These are phyloP conservation scores for Penicillium simplicissimum DNA, from an alignment of 495 filamentous ascomycete species.

Conservation along the genomic window DNA sequence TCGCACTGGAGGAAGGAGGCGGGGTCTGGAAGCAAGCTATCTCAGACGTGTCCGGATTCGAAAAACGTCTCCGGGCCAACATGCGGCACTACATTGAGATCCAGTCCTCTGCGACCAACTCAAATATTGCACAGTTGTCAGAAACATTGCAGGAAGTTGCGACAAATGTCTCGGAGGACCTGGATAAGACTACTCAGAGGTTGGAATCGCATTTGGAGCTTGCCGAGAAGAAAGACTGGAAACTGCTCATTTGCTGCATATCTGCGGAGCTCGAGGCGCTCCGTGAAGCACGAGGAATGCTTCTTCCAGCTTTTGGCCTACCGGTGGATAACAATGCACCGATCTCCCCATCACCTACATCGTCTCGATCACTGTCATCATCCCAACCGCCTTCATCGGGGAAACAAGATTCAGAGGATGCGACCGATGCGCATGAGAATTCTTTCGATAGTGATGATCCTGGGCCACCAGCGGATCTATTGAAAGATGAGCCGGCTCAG, in stretches of 20 bases:
- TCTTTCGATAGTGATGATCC: conserved; percentile 33
- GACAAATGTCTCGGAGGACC: conserved; percentile 42
- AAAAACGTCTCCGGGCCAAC: conserved; percentile 58
- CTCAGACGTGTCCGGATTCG: conserved; percentile 65
- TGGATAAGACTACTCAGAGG: conserved; percentile 42
- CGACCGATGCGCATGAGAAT: conserved; percentile 9
- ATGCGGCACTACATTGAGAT: conserved; percentile 48
- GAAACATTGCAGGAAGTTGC: conserved; percentile 31
- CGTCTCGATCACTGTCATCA: too few species aligned
- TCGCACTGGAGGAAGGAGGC: conserved; percentile 81
- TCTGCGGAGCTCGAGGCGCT: conserved; percentile 88
- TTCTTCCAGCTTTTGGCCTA: conserved; percentile 48
- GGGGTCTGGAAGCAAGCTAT: conserved; percentile 75
- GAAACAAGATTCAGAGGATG: conserved; percentile 10
- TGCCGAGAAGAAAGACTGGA: conserved; percentile 69
- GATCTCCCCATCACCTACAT: conserved; percentile 2
- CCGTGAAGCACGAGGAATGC: conserved; percentile 63
- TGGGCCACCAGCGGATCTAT: conserved; percentile 43
- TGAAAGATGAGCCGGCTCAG: conserved; percentile 34
- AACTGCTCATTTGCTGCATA: conserved; percentile 81
- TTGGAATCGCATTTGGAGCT: conserved; percentile 41
- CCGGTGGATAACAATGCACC: conserved; percentile 14
- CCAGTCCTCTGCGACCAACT: conserved; percentile 20
- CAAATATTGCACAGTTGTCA: conserved; percentile 15
- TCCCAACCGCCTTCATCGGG: conserved; percentile 9